Percentiles rank a stretch among this genome's conserved stretches.
These are phyloP conservation scores for Trametes meyenii DNA, from an alignment of 768 basidiomycete genomes.

Conservation along the genomic window DNA sequence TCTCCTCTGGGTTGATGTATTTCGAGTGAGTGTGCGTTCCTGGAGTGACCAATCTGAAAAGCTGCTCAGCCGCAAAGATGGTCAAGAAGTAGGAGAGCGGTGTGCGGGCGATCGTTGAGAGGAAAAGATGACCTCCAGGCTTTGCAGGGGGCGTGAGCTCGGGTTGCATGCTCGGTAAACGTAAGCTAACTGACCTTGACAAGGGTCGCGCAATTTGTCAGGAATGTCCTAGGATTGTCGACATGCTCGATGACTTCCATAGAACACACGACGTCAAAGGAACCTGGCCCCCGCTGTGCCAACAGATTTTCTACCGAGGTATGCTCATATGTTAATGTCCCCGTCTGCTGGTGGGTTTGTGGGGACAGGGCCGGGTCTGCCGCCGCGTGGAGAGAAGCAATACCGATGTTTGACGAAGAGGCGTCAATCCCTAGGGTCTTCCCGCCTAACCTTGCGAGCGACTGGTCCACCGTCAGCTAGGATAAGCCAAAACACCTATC, in stretches of 20 bases:
- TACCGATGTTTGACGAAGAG: conserved; percentile 80
- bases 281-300: conserved; percentile 47
- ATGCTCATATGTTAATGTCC: conserved; percentile 65
- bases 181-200: conserved; percentile 66
- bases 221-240: conserved; percentile 84
- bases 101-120: conserved; percentile 92
- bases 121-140: conserved; percentile 95
- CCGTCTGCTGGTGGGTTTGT: conserved; percentile 21
- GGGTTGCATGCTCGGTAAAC: no score
- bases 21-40: conserved; percentile 95
- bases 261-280: conserved; percentile 92
- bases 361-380: conserved; percentile 66
- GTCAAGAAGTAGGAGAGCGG: conserved; percentile 72
- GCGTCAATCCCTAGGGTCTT: conserved; percentile 93
- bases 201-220: conserved; percentile 78
- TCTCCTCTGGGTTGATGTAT: conserved; percentile 84
- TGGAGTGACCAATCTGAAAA: conserved; percentile 75
- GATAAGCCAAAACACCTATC: no score
- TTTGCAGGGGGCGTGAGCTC: conserved; percentile 33
- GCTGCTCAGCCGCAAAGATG: conserved; percentile 78
- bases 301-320: conserved; percentile 76
- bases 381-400: conserved; percentile 81
- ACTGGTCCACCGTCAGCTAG: conserved; percentile 45
- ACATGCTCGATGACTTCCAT: conserved; percentile 99
- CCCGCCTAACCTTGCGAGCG: conserved; percentile 85